Evolutionary conservation across 176 grass and related monocot genomes (phyloP), one percentile per base, ranked within the genome.

Genomic region (Triticum urartu): DNA sequence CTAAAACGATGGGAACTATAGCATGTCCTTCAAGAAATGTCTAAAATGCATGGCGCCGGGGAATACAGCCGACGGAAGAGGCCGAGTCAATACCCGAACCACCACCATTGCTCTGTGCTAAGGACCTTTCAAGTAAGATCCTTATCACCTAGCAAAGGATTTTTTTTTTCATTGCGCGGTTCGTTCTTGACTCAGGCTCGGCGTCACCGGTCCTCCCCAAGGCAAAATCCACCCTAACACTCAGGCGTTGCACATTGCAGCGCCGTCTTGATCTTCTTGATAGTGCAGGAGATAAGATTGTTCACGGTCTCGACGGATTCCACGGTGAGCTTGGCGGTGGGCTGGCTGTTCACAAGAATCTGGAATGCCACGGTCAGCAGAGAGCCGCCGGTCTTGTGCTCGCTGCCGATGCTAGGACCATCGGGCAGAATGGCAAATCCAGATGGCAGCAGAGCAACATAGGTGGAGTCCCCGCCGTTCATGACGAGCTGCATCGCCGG

Each of bases 21-120:
- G 10, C 81, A 71, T 64, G 71, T 69, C 36, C 47, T 54, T 59
- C 35, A 84, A 38, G 30, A 79, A 77, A 71, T 81, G 30, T 91
- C 82, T 79, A 81, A 17, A 64, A 72, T 91, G 81, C 81, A 88
- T 69, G 77, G 75, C 60, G 48, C 81, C 21, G 73, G 45, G 77
- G 25, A 58, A 40, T 71, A 65, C 11, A 60, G 45, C 24, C 62
- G 59, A 70, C 52, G 32, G 78, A 54, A 80, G 85, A 85, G 32
- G 71, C 83, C 64, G 69, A 98, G 96, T 98, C 96, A 98, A 98
- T 98, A 91, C 96, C 96, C 92, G 96, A 98, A 98, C 96, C 96
- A 98, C 91, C 91, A 91, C 93, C 96, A 92, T 95, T 95, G 96
- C 96, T 94, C 61, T 72, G 86, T 92, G 86, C 76, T 91, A 81